Base-by-base conservation (phyloP, 768 basidiomycete species). In the Crepidotus variabilis region DNA sequence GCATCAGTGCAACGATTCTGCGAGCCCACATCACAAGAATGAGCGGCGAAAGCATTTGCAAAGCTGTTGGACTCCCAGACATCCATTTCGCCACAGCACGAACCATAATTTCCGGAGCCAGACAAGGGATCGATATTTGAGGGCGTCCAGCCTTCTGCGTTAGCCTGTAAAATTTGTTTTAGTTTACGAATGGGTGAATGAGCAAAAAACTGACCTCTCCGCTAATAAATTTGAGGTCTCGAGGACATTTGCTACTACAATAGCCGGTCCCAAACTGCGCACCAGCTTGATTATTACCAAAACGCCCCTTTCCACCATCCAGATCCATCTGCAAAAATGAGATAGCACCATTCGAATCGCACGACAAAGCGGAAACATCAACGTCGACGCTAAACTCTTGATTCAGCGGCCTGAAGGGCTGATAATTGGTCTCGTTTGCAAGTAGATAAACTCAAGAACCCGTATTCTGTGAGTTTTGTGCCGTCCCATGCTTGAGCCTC, bases 201-300 rank as follows among this genome's bases (percentile, higher is more conserved):
- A 2, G 2, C 4, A 20, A 24, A 6, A 32, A 28, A 60, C 71
- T 53, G 24, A 77, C 80, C 71, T 71, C 60, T 63, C 81, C 81
- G 65, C 78, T 73, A 66, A 83, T 81, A 65, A 82, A 82, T 69
- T 82, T 82, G 66, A 82, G 70, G 63, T 81, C 79, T 34, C 69
- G 67, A 3, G 81, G 81, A 69, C 81, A 83, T 66, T 82, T 80
- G 18, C 80, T 72, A 65, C 81, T 80, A 67, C 81, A 82, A 68
- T 82, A 83, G 6, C 81, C 81, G 9, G 81, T 82, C 50, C 80
- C 79, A 68, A 76, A 82, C 63, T 78, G 63, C 33, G 69, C 64
- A 33, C 71, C 70, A n/a, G 80, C 79, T 71, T 78, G 76, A 75
- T 82, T 82, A 61, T 55, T 69, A 20, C 76, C 62, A 71, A 69